Evolutionary conservation across 2,329 filamentous ascomycete species (phyloP), one percentile per base, ranked within the genome.

Genomic region (Aspergillus quadricinctus): DNA sequence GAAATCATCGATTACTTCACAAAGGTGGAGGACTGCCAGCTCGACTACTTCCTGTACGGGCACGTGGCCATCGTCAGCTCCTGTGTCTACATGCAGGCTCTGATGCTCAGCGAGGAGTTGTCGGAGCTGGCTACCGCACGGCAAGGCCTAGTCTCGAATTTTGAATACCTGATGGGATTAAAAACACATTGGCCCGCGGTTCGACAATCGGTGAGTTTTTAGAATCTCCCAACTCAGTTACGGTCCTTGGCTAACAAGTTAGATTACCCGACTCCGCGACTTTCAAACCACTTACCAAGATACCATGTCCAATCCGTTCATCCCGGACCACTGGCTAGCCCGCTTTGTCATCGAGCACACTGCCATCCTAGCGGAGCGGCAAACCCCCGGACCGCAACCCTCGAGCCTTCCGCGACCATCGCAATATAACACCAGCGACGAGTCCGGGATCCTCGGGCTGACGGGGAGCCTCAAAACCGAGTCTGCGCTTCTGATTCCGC

Each of bases 271-370:
- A n/a, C 59, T 65, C 25, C 56, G 62, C n/a, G 58, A 54, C 1
- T 65, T 65, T 50, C 61, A 65, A 28, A 62, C 60, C 8, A 61
- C 41, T 25, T 65, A 62, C 28, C 54, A 57, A 23, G 57, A 58
- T 49, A 60, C 61, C 3, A 56, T 62, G 41, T 61, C 57, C 6
- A 58, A 64, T 41, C 57, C 64, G 1, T 66, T 66, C 48, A 57
- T 55, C 2, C 31, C 62, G 19, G 64, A 66, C 28, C 63, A 64
- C 43, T 66, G 64, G 64, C 63, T 66, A 61, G 62, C 61, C 9
- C 62, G 62, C 3, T 66, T 66, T 45, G 52, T 66, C n/a, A 64
- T 58, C 1, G 62, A 66, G 29, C 61, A 64, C 41, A 57, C 61
- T 17, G 64, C 64, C 2, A 37, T 46, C 2, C 52, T 61, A 40